phyloP scores from a whole-genome alignment of 2,329 filamentous ascomycete species.

The Coniosporium tulheliwenetii region DNA sequence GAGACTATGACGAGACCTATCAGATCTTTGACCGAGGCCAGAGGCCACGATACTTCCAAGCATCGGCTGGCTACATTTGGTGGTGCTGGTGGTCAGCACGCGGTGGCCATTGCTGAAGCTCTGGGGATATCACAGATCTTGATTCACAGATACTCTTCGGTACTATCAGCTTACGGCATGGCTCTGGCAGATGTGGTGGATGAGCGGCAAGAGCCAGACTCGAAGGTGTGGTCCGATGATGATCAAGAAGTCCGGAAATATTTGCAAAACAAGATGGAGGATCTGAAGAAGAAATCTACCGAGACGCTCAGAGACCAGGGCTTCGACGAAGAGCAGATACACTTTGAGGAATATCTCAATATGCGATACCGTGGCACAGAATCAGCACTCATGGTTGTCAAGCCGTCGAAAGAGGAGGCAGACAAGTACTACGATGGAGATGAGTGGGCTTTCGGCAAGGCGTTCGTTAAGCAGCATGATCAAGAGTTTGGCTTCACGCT shows the following conservation, averaged over 20 bases:
- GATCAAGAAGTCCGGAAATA: conserved; percentile 41
- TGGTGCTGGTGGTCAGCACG: conserved; percentile 81
- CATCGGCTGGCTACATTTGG: conserved; percentile 88
- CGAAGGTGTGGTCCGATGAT: conserved; percentile 42
- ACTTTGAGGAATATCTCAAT: conserved; percentile 86
- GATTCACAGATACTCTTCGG: conserved; percentile 74
- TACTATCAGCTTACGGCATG: conserved; percentile 86
- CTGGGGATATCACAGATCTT: conserved; percentile 76
- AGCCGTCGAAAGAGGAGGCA: conserved; percentile 48
- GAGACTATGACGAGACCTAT: conserved; percentile 88
- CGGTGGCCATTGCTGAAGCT: conserved; percentile 76
- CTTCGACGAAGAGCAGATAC: conserved; percentile 57
- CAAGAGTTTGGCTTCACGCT: conserved; percentile 90
- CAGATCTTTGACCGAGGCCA: conserved; percentile 77
- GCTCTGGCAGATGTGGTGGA: conserved; percentile 86
- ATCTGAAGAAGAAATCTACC: conserved; percentile 61
- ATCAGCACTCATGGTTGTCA: conserved; percentile 78
- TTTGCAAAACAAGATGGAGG: conserved; percentile 58
- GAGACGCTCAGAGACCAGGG: conserved; percentile 59
- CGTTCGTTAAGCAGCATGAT: conserved; percentile 74
- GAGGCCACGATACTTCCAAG: conserved; percentile 79
- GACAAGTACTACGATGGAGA: conserved; percentile 45
- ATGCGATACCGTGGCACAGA: conserved; percentile 87
- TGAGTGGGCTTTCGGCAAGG: conserved; percentile 69
- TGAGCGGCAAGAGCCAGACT: conserved; percentile 67